Evolutionary conservation across 2,329 filamentous ascomycete species (phyloP).

Genomic region (Alternaria angustiovoidea): DNA sequence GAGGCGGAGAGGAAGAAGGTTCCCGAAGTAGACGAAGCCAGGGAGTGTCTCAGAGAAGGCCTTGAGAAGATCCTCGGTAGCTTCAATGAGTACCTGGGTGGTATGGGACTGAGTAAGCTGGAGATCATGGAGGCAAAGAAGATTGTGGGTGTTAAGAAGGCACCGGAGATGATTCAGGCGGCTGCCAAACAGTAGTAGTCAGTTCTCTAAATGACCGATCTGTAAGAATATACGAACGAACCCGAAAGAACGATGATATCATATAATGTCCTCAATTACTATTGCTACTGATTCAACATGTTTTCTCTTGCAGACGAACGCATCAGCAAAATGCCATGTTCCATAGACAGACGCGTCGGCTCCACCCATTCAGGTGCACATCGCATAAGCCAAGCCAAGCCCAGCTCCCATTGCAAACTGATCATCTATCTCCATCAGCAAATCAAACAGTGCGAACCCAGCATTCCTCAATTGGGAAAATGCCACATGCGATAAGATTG

Average conservation of each 20-base stretch:
- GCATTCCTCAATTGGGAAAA: not conserved
- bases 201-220: not conserved
- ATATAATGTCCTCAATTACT: not conserved
- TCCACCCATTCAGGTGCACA: not conserved
- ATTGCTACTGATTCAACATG: not conserved
- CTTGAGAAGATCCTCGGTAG: slow-evolving; percentile 71
- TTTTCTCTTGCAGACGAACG: not conserved
- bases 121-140: slow-evolving; percentile 72
- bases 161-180: slow-evolving; percentile 36
- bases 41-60: slow-evolving; percentile 70
- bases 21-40: slow-evolving; percentile 74
- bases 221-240: not conserved
- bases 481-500: slow-evolving; percentile 4
- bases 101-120: slow-evolving; percentile 72
- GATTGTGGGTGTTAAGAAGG: slow-evolving; percentile 24
- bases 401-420: not conserved
- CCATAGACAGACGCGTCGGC: not conserved
- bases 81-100: slow-evolving; percentile 77
- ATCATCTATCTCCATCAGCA: not conserved
- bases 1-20: slow-evolving; percentile 56
- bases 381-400: not conserved
- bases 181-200: not conserved
- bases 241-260: not conserved
- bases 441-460: not conserved
- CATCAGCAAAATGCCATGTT: not conserved